Evolutionary conservation across 2,329 filamentous ascomycete species (phyloP), one percentile per base, ranked within the genome.

Genomic region (Colletotrichum shisoi): DNA sequence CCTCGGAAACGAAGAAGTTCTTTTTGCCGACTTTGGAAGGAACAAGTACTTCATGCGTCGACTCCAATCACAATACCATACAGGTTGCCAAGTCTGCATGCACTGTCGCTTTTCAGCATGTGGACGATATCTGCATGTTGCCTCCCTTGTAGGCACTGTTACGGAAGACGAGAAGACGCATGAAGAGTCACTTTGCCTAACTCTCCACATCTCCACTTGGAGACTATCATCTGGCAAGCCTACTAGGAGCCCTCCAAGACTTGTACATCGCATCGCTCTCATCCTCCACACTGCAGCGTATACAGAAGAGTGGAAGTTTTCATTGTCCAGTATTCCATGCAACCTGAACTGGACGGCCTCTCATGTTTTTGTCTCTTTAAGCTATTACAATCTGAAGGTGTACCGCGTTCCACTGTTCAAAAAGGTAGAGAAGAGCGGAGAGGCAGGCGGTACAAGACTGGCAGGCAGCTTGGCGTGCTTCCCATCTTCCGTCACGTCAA

Each of bases 281-380:
- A n/a, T n/a, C n/a, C 1, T 1, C 7, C 1, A 1, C 1, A 5
- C n/a, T 13, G 12, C 2, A 9, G 15, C 5, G 4, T 24, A 11
- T 4, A 12, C 4, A 13, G 3, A 8, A 12, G 3, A 27, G 45
- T 34, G 8, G 2, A 24, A 24, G 5, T 19, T 48, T 2, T 12
- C 13, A 4, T 19, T 48, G 2, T 15, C 8, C 3, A 48, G 24
- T 8, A 12, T 27, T 8, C 21, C 45, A 3, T 24, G 15, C 45
- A 24, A 5, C 3, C 15, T 48, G 45, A 24, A 19, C 13, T 48
- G 45, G 45, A 7, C 0, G 5, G 8, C 21, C 19, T 12, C 21
- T 24, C 21, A 48, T 3, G 12, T 48, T 19, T 24, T 27, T 24
- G 21, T 48, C 19, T 24, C 45, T 8, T 4, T 13, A 11, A 46